These are phyloP conservation scores for Mollisiaceae sp. DNA, from an alignment of 2,329 filamentous ascomycete genomes.

Conservation along the genomic window DNA sequence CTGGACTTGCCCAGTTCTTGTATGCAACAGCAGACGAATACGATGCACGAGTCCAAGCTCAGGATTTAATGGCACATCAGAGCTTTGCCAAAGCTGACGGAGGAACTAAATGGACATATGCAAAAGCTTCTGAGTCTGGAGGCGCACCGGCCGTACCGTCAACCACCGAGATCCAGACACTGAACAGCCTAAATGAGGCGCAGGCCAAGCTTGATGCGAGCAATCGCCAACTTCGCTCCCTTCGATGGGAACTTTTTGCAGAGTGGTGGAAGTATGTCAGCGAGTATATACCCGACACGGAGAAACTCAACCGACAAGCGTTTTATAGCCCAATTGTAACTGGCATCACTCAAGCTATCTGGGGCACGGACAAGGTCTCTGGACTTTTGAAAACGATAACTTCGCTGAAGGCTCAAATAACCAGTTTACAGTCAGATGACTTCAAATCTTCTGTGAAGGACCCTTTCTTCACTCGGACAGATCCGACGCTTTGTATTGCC, in stretches of 20 bases:
- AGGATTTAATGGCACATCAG: constrained; percentile 16
- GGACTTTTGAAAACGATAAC: too few relatives aligned
- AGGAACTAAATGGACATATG: constrained; percentile 16
- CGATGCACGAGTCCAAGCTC: constrained; percentile 19
- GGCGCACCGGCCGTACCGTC: constrained; percentile 4
- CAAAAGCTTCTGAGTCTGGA: constrained; percentile 6
- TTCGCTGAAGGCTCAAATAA: too few relatives aligned
- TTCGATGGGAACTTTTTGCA: constrained; percentile 21
- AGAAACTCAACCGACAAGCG: too few relatives aligned
- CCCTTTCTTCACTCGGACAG: constrained; percentile 15
- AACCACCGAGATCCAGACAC: constrained; percentile 3
- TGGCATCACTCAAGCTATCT: too few relatives aligned
- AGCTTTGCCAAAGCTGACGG: constrained; percentile 6
- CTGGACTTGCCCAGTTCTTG: constrained; percentile 13
- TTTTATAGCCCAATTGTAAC: too few relatives aligned
- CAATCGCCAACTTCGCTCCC: not conserved
- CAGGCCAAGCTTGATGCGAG: constrained; percentile 16
- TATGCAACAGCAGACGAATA: constrained; percentile 22
- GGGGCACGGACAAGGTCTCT: too few relatives aligned
- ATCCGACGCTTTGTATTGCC: constrained; percentile 21
- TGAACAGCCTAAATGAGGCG: constrained; percentile 15
- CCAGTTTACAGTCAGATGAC: too few relatives aligned
- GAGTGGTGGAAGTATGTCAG: constrained; percentile 24
- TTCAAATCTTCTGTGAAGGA: too few relatives aligned
- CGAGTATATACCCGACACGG: too few relatives aligned